Evolutionary conservation across 805 yeast genomes (phyloP), one percentile per base, ranked within the genome.

Genomic region (Wickerhamomyces silvicola): DNA sequence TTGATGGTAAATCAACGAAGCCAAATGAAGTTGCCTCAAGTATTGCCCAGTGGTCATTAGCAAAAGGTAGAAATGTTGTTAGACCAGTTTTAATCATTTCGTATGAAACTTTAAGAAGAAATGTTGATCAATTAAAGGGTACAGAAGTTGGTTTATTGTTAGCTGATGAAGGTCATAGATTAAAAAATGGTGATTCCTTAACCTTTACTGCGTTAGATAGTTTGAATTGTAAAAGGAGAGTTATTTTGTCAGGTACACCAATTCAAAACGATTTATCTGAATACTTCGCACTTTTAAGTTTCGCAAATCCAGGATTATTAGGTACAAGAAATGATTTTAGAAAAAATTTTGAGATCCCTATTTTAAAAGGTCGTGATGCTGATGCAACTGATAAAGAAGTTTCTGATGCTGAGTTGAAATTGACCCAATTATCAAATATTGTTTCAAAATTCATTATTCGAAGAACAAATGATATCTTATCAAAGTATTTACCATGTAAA

Each of bases 181-280:
- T 83, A 43, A 82, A 82, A 46, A 82, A 90, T 54, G 95, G 95
- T 12, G 97, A 90, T 22, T 86, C 96, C 1, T 70, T 81, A 33
- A 92, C 98, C 0, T 90, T 87, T 46, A 84, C 85, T 0, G 85
- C 97, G 0, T 66, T 90, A 24, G 78, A 85, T 48, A 72, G 86
- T n/a, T 68, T 92, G 34, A 75, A 81, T 31, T 90, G 95, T 52
- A 77, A 80, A 30, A 68, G 98, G 48, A 69, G 98, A 36, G 97
- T 90, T 7, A 90, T 90, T 42, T 61, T 90, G 15, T 85, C 96
- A 1, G 98, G 98, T 23, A 90, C 98, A 0, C 98, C 98, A 1
- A 88, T 90, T 42, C 98, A 90, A 56, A 90, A 90, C 48, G 97
- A 90, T 61, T 64, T 90, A 22, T 80, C 95, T 0, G 98, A 90